A percentile compares a stretch with the other conserved stretches of the same genome.
Conservation (phyloP, 2,329 filamentous ascomycete genomes). For the Xylaria sp. region DNA sequence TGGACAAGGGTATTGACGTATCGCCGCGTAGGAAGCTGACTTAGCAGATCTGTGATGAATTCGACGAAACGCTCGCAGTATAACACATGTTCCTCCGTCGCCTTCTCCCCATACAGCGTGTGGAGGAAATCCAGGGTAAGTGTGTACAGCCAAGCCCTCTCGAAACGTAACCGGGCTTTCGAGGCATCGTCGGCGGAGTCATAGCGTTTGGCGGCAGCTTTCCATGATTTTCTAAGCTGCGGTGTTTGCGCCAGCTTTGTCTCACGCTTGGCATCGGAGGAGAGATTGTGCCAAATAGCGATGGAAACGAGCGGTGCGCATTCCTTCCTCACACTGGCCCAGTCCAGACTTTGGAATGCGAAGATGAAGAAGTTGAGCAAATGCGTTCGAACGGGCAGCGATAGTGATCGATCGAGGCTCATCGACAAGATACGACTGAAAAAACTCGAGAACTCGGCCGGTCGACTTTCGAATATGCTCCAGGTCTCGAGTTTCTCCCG, state of each 20-base stretch:
- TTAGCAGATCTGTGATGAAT: constrained; percentile 83
- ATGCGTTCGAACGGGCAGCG: constrained; percentile 65
- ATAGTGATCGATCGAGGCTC: constrained; percentile 66
- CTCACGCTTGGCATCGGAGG: constrained; percentile 69
- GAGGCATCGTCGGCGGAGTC: constrained; percentile 76
- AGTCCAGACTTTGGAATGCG: constrained; percentile 91
- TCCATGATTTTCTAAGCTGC: constrained; percentile 86
- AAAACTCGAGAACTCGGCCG: constrained; percentile 78
- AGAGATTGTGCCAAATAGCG: constrained; percentile 90
- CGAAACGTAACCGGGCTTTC: constrained; percentile 79
- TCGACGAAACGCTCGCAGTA: constrained; percentile 95
- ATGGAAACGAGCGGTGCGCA: constrained; percentile 94
- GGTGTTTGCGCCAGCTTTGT: constrained; percentile 63
- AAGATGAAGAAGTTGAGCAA: constrained; percentile 86
- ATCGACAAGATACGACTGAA: constrained; percentile 88
- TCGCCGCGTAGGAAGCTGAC: constrained; percentile 85
- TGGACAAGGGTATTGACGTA: constrained; percentile 86
- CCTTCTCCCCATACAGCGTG: constrained; percentile 57
- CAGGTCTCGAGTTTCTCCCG: constrained; percentile 83
- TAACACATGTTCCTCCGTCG: constrained; percentile 56
- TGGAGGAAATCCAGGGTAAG: constrained; percentile 77
- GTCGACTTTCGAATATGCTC: constrained; percentile 71
- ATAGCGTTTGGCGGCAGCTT: constrained; percentile 77
- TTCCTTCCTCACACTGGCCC: constrained; percentile 83
- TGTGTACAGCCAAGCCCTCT: constrained; percentile 88